Evolutionary conservation across 305 asterid genomes (phyloP).

Genomic region (Solanum hybrid): DNA sequence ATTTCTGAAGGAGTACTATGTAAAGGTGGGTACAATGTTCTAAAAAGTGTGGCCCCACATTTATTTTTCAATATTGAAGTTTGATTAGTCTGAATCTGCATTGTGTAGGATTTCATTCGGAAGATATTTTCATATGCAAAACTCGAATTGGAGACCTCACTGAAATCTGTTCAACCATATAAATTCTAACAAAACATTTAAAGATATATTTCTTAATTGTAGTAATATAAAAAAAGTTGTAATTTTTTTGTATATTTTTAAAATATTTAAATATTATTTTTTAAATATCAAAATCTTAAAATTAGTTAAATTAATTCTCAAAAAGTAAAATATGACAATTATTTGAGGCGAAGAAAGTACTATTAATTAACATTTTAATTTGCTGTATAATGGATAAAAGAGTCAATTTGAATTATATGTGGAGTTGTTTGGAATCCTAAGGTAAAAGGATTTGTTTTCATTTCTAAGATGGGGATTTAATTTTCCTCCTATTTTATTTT

Average conservation of each 20-base stretch:
- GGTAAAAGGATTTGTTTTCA: too few species aligned
- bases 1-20: too few species aligned
- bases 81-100: too few species aligned
- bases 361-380: neutral
- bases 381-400: neutral
- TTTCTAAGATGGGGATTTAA: neutral
- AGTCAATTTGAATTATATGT: neutral
- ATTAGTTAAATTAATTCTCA: neutral
- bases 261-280: neutral
- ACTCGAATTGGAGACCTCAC: neutral
- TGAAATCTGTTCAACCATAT: neutral
- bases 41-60: too few species aligned
- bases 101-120: rapidly evolving
- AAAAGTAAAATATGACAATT: neutral
- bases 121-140: neutral
- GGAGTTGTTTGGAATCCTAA: neutral
- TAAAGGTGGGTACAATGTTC: too few species aligned
- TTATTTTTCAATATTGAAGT: too few species aligned
- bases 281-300: neutral
- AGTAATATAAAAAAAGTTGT: neutral
- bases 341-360: neutral
- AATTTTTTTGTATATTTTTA: neutral
- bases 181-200: neutral
- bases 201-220: neutral
- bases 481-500: neutral